Conservation (phyloP, 2,329 filamentous ascomycete species). For the Rhinocladiella mackenziei region DNA sequence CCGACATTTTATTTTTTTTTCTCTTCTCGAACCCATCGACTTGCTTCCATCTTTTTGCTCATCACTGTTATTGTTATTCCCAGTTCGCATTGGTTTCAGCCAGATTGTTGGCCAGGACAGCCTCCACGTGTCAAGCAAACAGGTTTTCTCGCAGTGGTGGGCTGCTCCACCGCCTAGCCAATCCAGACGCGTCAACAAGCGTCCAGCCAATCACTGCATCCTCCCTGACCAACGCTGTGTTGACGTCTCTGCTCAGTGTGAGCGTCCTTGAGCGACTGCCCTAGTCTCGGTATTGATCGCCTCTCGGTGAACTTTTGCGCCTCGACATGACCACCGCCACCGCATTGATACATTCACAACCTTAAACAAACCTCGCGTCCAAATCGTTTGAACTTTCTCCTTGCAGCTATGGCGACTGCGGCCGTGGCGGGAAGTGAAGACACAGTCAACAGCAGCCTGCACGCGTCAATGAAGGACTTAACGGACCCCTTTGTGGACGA, state of each 20-base stretch:
- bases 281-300: conserved; percentile 4
- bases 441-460: conserved; percentile 12
- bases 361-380: conserved; percentile 2
- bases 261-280: not conserved
- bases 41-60: too few species aligned
- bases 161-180: conserved; percentile 8
- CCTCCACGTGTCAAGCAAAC: conserved; percentile 9
- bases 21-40: too few species aligned
- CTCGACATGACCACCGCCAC: conserved; percentile 13
- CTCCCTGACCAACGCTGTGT: conserved; percentile 16
- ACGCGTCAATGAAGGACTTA: conserved; percentile 19
- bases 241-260: conserved; percentile 14
- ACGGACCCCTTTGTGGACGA: conserved; percentile 41
- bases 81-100: too few species aligned
- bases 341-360: conserved; percentile 5
- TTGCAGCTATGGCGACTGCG: conserved; percentile 21
- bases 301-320: not conserved
- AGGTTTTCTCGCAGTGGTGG: conserved; percentile 12
- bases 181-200: conserved; percentile 18
- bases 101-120: too few species aligned
- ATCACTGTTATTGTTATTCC: too few species aligned
- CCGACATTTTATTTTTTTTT: too few species aligned
- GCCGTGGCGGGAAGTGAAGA: conserved; percentile 13
- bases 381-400: conserved; percentile 3
- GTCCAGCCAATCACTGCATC: conserved; percentile 20